Base-by-base conservation (phyloP, 2,329 filamentous ascomycete genomes). In the Cladophialophora immunda region DNA sequence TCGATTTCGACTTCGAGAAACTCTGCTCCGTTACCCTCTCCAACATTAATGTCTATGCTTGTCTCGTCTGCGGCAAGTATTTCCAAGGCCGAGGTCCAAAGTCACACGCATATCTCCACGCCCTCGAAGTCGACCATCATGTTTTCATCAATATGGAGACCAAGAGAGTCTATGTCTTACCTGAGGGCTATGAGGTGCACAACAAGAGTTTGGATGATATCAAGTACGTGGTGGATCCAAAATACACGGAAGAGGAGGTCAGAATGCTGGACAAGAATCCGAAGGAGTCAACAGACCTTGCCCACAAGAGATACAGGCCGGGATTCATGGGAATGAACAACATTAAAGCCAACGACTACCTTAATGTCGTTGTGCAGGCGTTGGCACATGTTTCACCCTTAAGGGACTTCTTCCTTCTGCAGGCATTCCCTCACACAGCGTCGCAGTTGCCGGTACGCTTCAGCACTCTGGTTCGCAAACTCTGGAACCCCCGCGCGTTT, bases 1-100 rank as follows among this genome's bases (percentile, higher is more conserved):
- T 98, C 64, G 95, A 99, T 80, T 98, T 98, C 77, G 95, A 99
- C 80, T 99, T 99, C 78, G 95, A 99, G 78, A 99, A 99, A 84
- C 88, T 97, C 13, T 99, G 95, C 81, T 98, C 94, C 27, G 86
- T 99, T 72, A 97, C 93, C 36, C 86, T 99, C 7, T 97, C 94
- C 57, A 98, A 98, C 78, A 97, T 98, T 82, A 99, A 99, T 77
- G 94, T 99, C 53, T 99, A 99, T 78, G 95, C 95, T 9, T 99
- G 95, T 76, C 87, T 99, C 11, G 92, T 98, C 0, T 99, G 95
- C 78, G 95, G 95, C n/a, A 94, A 93, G 78, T 99, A 99, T 83
- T 99, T 91, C 78, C 93, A 97, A 79, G 95, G 95, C 61, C 88
- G 95, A 73, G 95, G 95, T 0, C 91, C 92, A 17, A 97, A 95